Evolutionary conservation across 768 basidiomycete genomes (phyloP).

Genomic region (Jaapia argillacea): DNA sequence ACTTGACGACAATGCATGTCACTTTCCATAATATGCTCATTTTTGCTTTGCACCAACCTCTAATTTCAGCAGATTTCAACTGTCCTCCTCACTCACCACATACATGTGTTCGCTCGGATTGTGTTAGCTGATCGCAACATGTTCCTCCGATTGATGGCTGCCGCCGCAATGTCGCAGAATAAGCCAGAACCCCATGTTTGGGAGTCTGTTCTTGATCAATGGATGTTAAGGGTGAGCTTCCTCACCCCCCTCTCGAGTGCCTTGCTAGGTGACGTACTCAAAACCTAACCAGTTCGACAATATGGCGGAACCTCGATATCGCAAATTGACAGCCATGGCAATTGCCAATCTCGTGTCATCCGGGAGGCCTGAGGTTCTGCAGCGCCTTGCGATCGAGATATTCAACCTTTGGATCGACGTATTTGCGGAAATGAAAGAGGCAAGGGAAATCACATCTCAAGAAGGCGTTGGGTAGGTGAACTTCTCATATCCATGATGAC

Average conservation of each 20-base stretch:
- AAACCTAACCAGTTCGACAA: conserved; percentile 63
- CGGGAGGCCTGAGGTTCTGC: conserved; percentile 61
- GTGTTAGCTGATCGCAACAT: conserved; percentile 53
- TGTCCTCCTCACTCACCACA: conserved; percentile 51
- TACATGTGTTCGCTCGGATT: conserved; percentile 69
- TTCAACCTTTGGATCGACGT: conserved; percentile 88
- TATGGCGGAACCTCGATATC: conserved; percentile 76
- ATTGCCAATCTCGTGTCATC: conserved; percentile 71
- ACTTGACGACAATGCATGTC: conserved; percentile 53
- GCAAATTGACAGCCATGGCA: conserved; percentile 80
- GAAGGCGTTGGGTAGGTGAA: conserved; percentile 15
- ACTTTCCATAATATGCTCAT: background rate
- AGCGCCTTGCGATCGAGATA: conserved; percentile 62
- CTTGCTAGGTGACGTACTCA: conserved; percentile 1
- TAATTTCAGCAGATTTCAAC: conserved; percentile 23
- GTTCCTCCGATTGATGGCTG: conserved; percentile 64
- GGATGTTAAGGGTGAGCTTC: conserved; percentile 64
- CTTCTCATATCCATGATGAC: no score
- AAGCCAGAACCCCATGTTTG: conserved; percentile 46
- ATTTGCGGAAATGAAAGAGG: conserved; percentile 78
- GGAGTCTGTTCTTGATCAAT: conserved; percentile 64
- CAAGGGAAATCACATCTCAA: conserved; percentile 21
- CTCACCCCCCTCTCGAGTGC: background rate
- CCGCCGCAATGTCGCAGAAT: conserved; percentile 38
- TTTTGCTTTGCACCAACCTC: background rate